These are phyloP conservation scores for Aegilops bicornis DNA, from an alignment of 176 grass and related monocot species.

Conservation along the genomic window DNA sequence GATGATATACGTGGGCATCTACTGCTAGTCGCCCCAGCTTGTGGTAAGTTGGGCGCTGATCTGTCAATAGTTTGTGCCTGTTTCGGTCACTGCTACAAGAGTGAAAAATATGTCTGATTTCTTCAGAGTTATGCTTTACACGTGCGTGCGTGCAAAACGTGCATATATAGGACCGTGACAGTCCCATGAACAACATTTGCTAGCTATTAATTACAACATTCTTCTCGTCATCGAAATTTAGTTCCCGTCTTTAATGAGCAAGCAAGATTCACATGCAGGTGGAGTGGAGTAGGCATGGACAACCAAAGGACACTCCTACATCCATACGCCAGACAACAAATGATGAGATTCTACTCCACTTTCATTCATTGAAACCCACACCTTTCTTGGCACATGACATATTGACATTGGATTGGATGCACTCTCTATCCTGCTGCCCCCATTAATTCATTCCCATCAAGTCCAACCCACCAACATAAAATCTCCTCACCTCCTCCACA, in stretches of 20 bases:
- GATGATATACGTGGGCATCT: background rate
- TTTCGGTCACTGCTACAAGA: background rate
- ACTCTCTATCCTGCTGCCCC: background rate
- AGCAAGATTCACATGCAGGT: background rate
- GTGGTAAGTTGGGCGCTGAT: background rate
- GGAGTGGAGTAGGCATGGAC: slow-evolving; percentile 9
- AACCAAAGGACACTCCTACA: background rate
- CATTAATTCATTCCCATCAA: background rate
- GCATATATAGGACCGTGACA: background rate
- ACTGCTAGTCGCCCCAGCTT: background rate
- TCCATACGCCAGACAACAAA: slow-evolving; percentile 15
- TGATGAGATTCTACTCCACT: slow-evolving; percentile 15
- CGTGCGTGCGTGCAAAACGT: background rate
- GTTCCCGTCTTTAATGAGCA: background rate
- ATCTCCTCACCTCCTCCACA: background rate
- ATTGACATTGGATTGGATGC: slow-evolving; percentile 15
- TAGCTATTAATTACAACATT: background rate
- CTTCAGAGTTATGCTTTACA: background rate
- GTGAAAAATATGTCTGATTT: background rate
- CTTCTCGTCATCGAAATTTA: background rate
- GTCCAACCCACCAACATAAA: background rate
- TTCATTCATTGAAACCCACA: slow-evolving; percentile 18
- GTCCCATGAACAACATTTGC: background rate
- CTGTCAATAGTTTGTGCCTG: background rate
- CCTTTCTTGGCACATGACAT: slow-evolving; percentile 2